phyloP scores from a whole-genome alignment of 257 asterid genomes.

The Solanum chiquidenum region DNA sequence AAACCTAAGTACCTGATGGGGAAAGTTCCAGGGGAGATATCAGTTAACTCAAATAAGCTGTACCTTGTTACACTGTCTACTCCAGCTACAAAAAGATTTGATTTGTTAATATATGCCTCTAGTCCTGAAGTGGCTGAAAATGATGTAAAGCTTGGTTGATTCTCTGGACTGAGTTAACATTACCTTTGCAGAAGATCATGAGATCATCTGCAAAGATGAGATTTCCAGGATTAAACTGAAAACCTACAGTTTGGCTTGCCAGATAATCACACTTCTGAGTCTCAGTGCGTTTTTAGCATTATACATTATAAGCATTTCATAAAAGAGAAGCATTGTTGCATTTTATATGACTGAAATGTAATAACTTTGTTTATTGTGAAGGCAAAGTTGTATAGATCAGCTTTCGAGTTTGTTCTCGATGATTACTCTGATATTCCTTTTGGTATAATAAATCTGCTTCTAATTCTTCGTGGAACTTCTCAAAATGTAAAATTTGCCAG shows the following conservation, averaged over 20 bases:
- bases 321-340: neutral
- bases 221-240: neutral
- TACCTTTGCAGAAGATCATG: neutral
- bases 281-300: neutral
- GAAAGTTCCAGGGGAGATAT: neutral
- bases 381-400: neutral
- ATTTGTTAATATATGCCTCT: neutral
- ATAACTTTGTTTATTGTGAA: neutral
- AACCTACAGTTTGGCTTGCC: neutral
- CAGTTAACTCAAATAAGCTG: neutral
- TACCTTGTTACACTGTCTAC: neutral
- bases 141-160: neutral
- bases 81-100: neutral
- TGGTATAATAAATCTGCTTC: neutral
- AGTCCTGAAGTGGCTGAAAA: neutral
- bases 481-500: neutral
- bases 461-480: neutral
- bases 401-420: neutral
- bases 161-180: neutral
- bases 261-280: neutral
- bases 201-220: neutral
- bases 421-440: neutral
- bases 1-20: neutral
- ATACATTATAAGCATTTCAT: neutral
- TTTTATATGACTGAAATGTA: neutral